Base-by-base conservation (phyloP, 2,329 filamentous ascomycete species). In the Alternaria brassicae region DNA sequence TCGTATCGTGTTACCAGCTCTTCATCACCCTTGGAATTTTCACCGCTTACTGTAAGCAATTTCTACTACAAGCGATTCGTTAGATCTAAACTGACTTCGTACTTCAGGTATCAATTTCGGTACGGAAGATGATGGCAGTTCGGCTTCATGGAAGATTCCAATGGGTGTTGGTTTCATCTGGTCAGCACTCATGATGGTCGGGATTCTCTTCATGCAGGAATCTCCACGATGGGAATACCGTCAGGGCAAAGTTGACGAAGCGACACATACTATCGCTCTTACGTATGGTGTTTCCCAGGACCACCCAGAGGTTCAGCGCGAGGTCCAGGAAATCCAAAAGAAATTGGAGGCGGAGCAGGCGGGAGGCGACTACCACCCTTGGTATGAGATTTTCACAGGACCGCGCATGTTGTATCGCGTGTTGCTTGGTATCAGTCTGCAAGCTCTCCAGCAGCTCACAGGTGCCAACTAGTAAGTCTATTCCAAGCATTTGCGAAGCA, bases 1-100 rank as follows among this genome's bases (percentile, higher is more conserved):
- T 90, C 37, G 84, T 91, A 10, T 73, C 84, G 1, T 85, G 83
- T 51, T 91, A 90, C 75, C 89, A 91, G 79, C 82, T 91, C 3
- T 86, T 89, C 73, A 88, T 91, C 72, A 91, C 88, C 0, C 79
- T 90, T 27, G 89, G 89, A 47, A 90, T 91, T 72, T 87, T 81
- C 53, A 71, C 80, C 21, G 82, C 79, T 2, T 79, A 79, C 59
- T 76, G 77, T 67, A 13, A 23, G 37, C 19, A 15, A 15, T 15
- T 1, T 13, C 12, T 4, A 10, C 5, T 23, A 15, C 37, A 1
- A 15, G 15, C 37, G 4, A 15, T 23, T 3, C 23, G 6, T 23
- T 10, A 23, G 19, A 40, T 19, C 2, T 40, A 8, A 15, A 15
- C 37, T 40, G 5, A 40, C 37, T 23, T 40, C 9, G 36, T 5